phyloP scores from a whole-genome alignment of 768 basidiomycete genomes.

The Rhodotorula graminis region DNA sequence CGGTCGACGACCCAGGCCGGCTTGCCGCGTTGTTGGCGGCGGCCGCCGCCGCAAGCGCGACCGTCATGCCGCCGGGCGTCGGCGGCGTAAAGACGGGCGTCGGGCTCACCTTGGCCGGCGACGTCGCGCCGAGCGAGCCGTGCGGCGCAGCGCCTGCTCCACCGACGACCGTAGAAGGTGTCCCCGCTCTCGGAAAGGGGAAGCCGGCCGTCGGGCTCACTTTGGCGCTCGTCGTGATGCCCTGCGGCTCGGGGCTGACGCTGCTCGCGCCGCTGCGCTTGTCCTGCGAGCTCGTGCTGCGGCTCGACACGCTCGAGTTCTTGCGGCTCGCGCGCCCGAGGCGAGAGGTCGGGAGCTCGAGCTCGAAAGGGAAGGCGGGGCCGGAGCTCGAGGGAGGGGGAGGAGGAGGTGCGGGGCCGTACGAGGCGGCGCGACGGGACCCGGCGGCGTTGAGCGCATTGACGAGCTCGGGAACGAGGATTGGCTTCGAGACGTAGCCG shows the following conservation, averaged over 20 bases:
- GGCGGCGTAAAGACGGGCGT: background rate
- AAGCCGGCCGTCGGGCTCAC: no score
- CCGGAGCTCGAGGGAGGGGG: background rate
- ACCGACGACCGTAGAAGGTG: no score
- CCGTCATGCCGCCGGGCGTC: no score
- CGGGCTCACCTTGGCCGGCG: background rate
- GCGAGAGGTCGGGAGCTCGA: constrained; percentile 17
- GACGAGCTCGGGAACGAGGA: constrained; percentile 33
- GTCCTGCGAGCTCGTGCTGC: background rate
- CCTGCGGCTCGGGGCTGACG: background rate
- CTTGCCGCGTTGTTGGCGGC: background rate
- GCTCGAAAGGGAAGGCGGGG: constrained; percentile 7
- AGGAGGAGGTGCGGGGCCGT: background rate
- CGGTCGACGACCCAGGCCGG: background rate
- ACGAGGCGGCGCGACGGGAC: background rate
- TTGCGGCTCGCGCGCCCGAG: constrained; percentile 11
- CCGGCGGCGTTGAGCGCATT: constrained; percentile 13
- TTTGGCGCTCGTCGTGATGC: no score
- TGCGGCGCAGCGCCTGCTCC: no score
- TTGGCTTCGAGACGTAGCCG: constrained; percentile 27
- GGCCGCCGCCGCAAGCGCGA: no score
- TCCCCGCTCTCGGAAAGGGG: no score
- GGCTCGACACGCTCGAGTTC: constrained; percentile 5
- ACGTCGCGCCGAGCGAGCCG: no score
- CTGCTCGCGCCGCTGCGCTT: background rate